Percentiles rank a stretch among this genome's conserved stretches.
phyloP scores from a whole-genome alignment of 1,284 basidiomycete species.

The Cutaneotrichosporon spelunceum region DNA sequence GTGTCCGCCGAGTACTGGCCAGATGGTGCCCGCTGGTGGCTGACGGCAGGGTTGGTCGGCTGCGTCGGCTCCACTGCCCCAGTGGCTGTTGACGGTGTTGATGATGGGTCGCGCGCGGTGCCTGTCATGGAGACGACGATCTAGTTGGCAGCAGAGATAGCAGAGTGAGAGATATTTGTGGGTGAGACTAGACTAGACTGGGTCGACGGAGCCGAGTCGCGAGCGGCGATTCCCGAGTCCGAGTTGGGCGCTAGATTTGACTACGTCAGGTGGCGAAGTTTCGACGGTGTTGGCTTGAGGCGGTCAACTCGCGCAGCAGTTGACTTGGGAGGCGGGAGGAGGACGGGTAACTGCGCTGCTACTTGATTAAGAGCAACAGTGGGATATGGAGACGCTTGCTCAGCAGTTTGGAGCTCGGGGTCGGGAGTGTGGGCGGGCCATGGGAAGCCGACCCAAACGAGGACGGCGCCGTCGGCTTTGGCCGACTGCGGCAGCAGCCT shows the following conservation, averaged over 20 bases:
- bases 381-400: slow-evolving; percentile 3
- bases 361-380: neutral
- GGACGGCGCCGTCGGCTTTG: neutral
- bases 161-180: neutral
- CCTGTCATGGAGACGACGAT: neutral
- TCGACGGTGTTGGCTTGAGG: neutral
- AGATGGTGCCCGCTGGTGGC: neutral
- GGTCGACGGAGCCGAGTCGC: too few relatives aligned
- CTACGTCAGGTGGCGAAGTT: neutral
- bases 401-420: neutral
- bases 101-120: slow-evolving; percentile 5
- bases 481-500: too few relatives aligned
- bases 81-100: slow-evolving; percentile 5
- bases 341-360: neutral
- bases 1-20: neutral
- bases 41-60: neutral
- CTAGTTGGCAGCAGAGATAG: neutral
- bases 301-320: neutral
- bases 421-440: too few relatives aligned
- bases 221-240: too few relatives aligned
- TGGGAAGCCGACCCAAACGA: too few relatives aligned
- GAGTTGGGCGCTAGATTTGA: neutral
- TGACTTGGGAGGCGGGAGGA: neutral
- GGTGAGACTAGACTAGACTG: neutral
- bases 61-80: neutral